Base-by-base conservation (phyloP, 2,329 filamentous ascomycete species). In the Metarhizium rileyi region DNA sequence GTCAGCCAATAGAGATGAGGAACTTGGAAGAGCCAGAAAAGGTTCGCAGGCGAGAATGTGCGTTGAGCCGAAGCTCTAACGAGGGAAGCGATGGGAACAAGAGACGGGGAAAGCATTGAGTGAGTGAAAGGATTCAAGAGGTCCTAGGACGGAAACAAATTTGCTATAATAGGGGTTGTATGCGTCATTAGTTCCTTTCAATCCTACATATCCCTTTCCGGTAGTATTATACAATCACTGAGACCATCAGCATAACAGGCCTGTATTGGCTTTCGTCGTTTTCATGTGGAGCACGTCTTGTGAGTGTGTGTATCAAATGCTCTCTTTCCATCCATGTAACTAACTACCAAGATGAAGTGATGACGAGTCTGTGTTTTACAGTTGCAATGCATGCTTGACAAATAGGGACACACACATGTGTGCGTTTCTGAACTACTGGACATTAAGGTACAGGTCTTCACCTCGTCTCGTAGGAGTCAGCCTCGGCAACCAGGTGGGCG, bases 401-500 rank as follows among this genome's bases (percentile, higher is more conserved):
- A 42, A 25, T 10, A 2, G 18, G 25, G 12, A 25, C 2, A 4
- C 3, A 22, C 14, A 20, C 10, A 42, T 25, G 22, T 8, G 10
- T 23, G 22, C n/a, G n/a, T n/a, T n/a, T 42, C 12, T 6, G 22
- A 4, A 41, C 57, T 53, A 80, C 52, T 73, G 70, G 53, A 81
- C 76, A 55, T 76, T 75, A 56, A 81, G 59, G 55, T 77, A 83
- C 52, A 87, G 59, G 60, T 87, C 82, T 25, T 83, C 78, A 0
- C 84, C 84, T 45, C 80, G 73, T 52, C 81, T 69, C 50, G 80
- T 82, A 3, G 84, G 84, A 43, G 84, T 87, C 57, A 87, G 59
- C 55, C 74, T 76, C 3, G 83, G 83, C 56, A 81, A 47, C 64
- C 64, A 67, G 23, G 55, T 52, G 20, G 61, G 56, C 23, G 61